phyloP scores from a whole-genome alignment of 345 rosid species.

The Excoecaria cochinchinensis region DNA sequence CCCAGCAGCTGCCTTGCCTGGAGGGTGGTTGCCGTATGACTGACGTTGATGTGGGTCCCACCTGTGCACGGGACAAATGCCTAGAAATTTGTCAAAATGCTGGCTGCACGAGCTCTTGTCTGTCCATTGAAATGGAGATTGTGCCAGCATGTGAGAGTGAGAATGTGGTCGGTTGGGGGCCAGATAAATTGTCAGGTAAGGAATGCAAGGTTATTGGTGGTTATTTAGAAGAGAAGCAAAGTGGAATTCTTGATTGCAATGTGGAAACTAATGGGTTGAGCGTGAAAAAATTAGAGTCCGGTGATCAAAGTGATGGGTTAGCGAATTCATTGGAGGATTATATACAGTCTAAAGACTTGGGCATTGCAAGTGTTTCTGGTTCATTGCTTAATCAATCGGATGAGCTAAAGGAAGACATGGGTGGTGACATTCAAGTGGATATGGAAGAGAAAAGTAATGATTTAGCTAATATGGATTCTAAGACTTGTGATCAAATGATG shows the following conservation, averaged over 20 bases:
- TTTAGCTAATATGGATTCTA: background rate
- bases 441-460: constrained; percentile 19
- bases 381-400: constrained; percentile 2
- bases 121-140: background rate
- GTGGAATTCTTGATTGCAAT: constrained; percentile 13
- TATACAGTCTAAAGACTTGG: constrained; percentile 21
- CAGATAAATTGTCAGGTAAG: constrained; percentile 12
- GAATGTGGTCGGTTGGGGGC: constrained; percentile 9
- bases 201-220: background rate
- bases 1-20: constrained; percentile 10
- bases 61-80: constrained; percentile 23
- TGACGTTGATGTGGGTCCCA: constrained; percentile 27
- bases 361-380: background rate
- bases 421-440: background rate
- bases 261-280: constrained; percentile 12
- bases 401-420: constrained; percentile 12
- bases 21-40: constrained; percentile 23
- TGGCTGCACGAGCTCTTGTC: constrained; percentile 17
- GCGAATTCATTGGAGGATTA: constrained; percentile 17
- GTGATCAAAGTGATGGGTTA: constrained; percentile 5
- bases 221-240: constrained; percentile 11
- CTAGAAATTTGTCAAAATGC: constrained; percentile 16
- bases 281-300: constrained; percentile 20
- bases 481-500: background rate
- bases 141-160: constrained; percentile 6